Conservation (phyloP, 441 rosid genomes). For the Biscutella laevigata region DNA sequence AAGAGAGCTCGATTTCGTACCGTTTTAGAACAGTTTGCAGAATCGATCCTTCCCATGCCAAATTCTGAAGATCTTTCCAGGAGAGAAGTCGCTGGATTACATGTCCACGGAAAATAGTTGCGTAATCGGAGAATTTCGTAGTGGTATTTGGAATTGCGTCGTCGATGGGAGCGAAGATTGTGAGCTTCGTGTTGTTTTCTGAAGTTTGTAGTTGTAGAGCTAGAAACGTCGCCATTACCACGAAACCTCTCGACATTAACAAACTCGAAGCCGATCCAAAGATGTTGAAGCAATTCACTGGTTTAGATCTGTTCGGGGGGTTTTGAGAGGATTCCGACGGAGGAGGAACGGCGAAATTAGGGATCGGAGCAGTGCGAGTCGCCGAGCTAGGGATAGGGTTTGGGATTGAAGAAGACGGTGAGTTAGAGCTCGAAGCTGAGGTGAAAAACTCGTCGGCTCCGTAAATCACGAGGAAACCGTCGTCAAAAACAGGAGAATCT, state of each 20-base stretch:
- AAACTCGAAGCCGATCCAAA: constrained; percentile 27
- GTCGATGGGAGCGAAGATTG: constrained; percentile 35
- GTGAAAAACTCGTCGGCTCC: constrained; percentile 27
- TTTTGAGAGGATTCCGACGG: background rate
- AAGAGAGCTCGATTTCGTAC: constrained; percentile 27
- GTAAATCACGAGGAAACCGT: constrained; percentile 27
- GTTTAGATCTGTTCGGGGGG: background rate
- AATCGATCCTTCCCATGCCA: constrained; percentile 17
- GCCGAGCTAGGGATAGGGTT: constrained; percentile 12
- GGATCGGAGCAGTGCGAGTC: background rate
- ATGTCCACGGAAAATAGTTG: constrained; percentile 24
- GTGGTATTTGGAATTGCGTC: constrained; percentile 22
- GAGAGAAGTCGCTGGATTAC: constrained; percentile 25
- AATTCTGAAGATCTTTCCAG: constrained; percentile 25
- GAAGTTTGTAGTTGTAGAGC: constrained; percentile 27
- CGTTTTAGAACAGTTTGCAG: constrained; percentile 23
- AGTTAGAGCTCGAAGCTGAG: background rate
- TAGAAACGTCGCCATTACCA: constrained; percentile 31
- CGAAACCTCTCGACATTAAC: constrained; percentile 29
- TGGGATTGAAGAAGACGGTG: constrained; percentile 8
- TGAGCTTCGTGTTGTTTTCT: constrained; percentile 25
- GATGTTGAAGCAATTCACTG: constrained; percentile 13
- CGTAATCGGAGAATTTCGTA: constrained; percentile 20
- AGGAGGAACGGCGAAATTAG: background rate
- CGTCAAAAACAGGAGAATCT: constrained; percentile 28